phyloP scores from a whole-genome alignment of 176 grass and related monocot species.

The Carex kokanica region DNA sequence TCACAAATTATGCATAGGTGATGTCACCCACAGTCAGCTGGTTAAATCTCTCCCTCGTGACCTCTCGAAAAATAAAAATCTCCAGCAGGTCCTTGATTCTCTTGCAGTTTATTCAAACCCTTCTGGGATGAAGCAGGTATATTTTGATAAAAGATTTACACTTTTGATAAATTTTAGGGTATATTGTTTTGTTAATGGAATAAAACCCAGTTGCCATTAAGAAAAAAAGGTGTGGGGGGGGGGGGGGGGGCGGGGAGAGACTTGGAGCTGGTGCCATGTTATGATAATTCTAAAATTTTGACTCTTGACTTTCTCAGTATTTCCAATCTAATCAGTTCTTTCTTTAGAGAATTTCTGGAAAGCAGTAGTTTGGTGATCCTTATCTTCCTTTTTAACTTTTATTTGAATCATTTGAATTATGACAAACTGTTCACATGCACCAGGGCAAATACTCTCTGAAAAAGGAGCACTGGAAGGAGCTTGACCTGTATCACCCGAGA shows the following conservation, averaged over 20 bases:
- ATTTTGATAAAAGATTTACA: constrained; percentile 1
- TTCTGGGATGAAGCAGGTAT: constrained; percentile 98
- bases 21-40: constrained; percentile 93
- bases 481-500: constrained; percentile 93
- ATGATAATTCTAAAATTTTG: background rate
- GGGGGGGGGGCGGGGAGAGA: background rate
- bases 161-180: background rate
- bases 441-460: constrained; percentile 91
- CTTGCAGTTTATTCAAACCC: constrained; percentile 90
- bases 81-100: constrained; percentile 84
- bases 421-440: constrained; percentile 13
- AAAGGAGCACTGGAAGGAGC: constrained; percentile 83
- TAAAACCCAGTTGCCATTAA: background rate
- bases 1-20: constrained; percentile 68
- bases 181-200: background rate
- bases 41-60: constrained; percentile 81
- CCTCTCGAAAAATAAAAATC: constrained; percentile 60
- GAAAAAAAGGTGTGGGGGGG: background rate
- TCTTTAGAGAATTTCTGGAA: background rate
- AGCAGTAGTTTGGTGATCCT: background rate
- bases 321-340: background rate
- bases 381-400: background rate
- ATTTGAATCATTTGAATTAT: background rate
- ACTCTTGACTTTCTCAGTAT: background rate
- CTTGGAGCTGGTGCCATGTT: background rate